Percentiles rank a stretch among this genome's conserved stretches.
Evolutionary conservation across 1,139 yeast species (phyloP).

Genomic region (Kazachstania sp.): DNA sequence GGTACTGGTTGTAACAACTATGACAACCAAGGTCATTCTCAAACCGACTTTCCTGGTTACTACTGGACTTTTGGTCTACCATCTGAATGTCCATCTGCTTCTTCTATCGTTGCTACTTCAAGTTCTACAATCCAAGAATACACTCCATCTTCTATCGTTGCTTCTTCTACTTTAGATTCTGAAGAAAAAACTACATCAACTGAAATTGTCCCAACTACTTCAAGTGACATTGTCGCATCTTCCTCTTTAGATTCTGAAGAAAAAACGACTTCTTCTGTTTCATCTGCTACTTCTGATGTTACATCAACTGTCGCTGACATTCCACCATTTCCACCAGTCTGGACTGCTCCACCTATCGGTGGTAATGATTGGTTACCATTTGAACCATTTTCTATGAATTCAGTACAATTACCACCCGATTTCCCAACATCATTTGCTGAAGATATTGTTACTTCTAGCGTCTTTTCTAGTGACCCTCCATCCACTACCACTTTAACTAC

Average conservation of each 20-base stretch:
- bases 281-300: neutral
- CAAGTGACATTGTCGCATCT: neutral
- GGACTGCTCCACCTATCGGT: too few species aligned
- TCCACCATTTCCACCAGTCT: too few species aligned
- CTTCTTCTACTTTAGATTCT: neutral
- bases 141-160: neutral
- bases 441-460: neutral
- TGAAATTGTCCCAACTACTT: neutral
- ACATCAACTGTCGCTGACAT: neutral
- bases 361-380: too few species aligned
- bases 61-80: conserved; percentile 18
- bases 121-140: neutral
- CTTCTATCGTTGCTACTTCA: neutral
- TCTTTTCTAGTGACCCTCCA: neutral
- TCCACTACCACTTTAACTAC: neutral
- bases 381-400: too few species aligned
- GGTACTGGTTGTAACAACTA: conserved; percentile 23
- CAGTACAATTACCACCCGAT: too few species aligned
- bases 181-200: neutral
- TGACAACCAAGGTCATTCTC: conserved; percentile 24
- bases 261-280: neutral
- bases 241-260: neutral
- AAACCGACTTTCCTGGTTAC: conserved; percentile 27
- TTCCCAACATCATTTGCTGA: neutral
- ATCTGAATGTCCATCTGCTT: neutral